A percentile compares a stretch with the other conserved stretches of the same genome.
These are phyloP conservation scores for Lepiota brunneoincarnata DNA, from an alignment of 768 basidiomycete species.

Conservation along the genomic window DNA sequence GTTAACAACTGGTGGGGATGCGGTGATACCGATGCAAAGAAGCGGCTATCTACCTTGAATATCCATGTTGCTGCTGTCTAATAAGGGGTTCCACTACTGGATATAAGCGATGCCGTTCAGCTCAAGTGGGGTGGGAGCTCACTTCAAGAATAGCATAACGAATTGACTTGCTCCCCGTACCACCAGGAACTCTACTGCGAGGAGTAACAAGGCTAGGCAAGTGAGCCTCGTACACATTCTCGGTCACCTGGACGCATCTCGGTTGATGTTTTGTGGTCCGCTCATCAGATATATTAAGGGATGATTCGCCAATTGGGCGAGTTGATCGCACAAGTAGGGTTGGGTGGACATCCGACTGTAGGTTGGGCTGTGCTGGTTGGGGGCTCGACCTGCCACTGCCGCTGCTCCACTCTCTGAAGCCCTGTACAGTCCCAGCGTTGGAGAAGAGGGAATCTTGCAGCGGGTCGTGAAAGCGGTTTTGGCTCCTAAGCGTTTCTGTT, in stretches of 20 bases:
- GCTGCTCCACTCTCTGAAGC: constrained; percentile 73
- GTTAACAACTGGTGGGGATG: constrained; percentile 1
- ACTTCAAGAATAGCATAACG: constrained; percentile 87
- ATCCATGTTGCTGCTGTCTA: constrained; percentile 90
- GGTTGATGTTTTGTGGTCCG: constrained; percentile 25
- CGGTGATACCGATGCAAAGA: neutral
- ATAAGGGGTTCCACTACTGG: constrained; percentile 75
- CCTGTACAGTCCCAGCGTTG: constrained; percentile 72
- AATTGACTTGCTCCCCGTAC: constrained; percentile 64
- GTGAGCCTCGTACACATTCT: constrained; percentile 68
- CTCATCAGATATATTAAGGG: constrained; percentile 29
- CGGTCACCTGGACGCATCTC: constrained; percentile 49
- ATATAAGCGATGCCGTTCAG: constrained; percentile 13
- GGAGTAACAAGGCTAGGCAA: constrained; percentile 81
- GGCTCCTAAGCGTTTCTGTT: constrained; percentile 78
- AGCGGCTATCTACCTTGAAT: constrained; percentile 53
- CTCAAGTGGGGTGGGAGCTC: constrained; percentile 14
- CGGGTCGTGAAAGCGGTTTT: constrained; percentile 91
- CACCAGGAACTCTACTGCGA: constrained; percentile 58
- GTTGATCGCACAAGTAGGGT: constrained; percentile 66
- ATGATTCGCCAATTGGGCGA: constrained; percentile 55
- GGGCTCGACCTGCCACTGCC: constrained; percentile 59
- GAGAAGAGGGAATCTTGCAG: constrained; percentile 84
- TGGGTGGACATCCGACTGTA: constrained; percentile 28
- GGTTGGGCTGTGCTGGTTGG: constrained; percentile 21